These are phyloP conservation scores for Lepidium africanum DNA, from an alignment of 345 rosid genomes.

Conservation along the genomic window DNA sequence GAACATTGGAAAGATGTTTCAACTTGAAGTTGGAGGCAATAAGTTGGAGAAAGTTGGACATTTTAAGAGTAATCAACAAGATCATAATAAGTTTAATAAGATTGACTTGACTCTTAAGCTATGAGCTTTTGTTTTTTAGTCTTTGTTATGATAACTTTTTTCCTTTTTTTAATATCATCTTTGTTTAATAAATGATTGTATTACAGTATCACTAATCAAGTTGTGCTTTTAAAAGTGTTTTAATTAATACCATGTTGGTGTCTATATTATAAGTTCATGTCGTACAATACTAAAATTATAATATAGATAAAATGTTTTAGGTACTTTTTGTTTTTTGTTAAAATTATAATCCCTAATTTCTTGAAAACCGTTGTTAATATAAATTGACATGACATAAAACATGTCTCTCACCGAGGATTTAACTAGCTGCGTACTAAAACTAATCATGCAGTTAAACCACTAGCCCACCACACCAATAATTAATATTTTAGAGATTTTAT, in stretches of 20 bases:
- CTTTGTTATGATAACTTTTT: not conserved
- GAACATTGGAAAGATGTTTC: slow-evolving; percentile 33
- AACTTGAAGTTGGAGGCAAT: slow-evolving; percentile 20
- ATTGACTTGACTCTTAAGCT: slow-evolving; percentile 94
- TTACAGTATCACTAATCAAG: slow-evolving; percentile 12
- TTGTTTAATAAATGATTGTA: slow-evolving; percentile 13
- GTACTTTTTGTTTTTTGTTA: too few species aligned
- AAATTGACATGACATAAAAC: too few species aligned
- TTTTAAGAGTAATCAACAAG: slow-evolving; percentile 42
- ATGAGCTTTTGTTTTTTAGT: slow-evolving; percentile 27
- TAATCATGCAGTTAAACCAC: too few species aligned
- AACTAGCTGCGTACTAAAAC: too few species aligned
- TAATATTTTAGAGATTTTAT: too few species aligned
- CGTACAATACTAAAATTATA: not conserved
- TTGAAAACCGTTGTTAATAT: too few species aligned
- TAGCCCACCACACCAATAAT: too few species aligned
- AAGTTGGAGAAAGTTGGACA: slow-evolving; percentile 38
- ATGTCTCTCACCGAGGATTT: too few species aligned
- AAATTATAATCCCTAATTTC: too few species aligned
- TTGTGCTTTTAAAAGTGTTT: not conserved
- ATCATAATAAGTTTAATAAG: slow-evolving; percentile 52
- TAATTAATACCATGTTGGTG: not conserved
- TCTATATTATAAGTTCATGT: not conserved
- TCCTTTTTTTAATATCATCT: not conserved
- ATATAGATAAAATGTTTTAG: too few species aligned